Evolutionary conservation across 257 asterid genomes (phyloP).

Genomic region (Ligustrum vulgare): DNA sequence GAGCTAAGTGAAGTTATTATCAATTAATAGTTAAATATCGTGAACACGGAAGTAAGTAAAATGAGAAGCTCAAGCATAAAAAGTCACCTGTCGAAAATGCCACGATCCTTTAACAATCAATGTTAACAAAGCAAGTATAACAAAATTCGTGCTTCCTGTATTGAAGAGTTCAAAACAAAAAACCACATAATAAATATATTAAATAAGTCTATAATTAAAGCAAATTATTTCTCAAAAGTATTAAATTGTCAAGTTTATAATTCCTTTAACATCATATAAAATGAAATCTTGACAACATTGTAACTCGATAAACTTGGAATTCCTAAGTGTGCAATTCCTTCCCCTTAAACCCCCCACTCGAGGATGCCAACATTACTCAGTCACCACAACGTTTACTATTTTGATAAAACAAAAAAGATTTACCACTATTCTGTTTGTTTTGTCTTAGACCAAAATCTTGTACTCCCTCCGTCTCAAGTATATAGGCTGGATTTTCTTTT

Average conservation of each 20-base stretch:
- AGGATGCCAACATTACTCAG: background rate
- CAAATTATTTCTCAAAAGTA: constrained; percentile 1
- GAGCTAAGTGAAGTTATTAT: too few species aligned
- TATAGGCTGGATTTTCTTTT: too few species aligned
- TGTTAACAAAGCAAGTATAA: constrained; percentile 76
- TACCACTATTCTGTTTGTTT: background rate
- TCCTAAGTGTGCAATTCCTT: background rate
- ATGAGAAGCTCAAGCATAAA: constrained; percentile 19
- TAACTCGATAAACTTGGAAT: constrained; percentile 17
- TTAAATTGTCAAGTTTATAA: constrained; percentile 5
- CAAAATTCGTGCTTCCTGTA: constrained; percentile 90
- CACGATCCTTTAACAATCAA: constrained; percentile 60
- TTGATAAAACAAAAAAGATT: background rate
- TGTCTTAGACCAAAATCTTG: background rate
- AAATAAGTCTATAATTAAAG: background rate
- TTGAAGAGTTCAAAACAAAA: constrained; percentile 5
- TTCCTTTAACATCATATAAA: constrained; percentile 14
- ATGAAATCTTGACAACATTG: background rate
- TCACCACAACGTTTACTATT: background rate
- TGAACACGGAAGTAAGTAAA: background rate
- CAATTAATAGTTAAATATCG: background rate
- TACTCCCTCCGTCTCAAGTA: too few species aligned
- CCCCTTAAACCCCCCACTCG: background rate
- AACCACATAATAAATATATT: background rate
- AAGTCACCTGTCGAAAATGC: constrained; percentile 84